These are phyloP conservation scores for Geranium brycei DNA, from an alignment of 345 rosid species.

Conservation along the genomic window DNA sequence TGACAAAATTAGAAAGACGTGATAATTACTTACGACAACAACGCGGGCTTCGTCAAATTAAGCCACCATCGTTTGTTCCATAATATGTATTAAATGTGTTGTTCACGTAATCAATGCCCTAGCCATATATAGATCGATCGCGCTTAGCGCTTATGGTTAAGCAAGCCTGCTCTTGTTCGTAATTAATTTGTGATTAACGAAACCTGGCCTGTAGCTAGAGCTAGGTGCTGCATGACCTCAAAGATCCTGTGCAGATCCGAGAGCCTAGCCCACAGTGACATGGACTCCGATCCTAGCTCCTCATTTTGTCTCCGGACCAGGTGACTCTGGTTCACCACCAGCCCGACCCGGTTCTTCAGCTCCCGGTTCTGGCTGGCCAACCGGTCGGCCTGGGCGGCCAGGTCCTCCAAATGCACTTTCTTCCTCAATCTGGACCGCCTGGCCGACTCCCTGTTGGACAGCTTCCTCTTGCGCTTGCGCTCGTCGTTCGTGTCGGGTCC, in stretches of 20 bases:
- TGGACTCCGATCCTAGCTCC: constrained; percentile 34
- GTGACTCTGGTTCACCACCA: constrained; percentile 21
- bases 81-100: no score
- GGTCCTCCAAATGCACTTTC: constrained; percentile 48
- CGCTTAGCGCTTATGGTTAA: no score
- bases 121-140: no score
- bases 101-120: no score
- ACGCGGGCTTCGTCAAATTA: no score
- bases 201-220: no score
- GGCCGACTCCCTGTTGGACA: constrained; percentile 75
- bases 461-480: constrained; percentile 41
- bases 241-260: constrained; percentile 26
- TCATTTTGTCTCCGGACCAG: constrained; percentile 35
- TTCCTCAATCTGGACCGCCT: constrained; percentile 56
- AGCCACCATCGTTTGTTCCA: no score
- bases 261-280: constrained; percentile 30
- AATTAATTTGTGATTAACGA: no score
- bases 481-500: constrained; percentile 25
- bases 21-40: no score
- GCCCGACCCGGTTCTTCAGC: constrained; percentile 27
- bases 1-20: no score
- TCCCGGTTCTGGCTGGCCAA: constrained; percentile 32
- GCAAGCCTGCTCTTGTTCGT: no score
- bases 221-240: constrained; percentile 18
- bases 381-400: constrained; percentile 30